phyloP scores from a whole-genome alignment of 805 yeast species.

The Saccharomycopsis sp. region DNA sequence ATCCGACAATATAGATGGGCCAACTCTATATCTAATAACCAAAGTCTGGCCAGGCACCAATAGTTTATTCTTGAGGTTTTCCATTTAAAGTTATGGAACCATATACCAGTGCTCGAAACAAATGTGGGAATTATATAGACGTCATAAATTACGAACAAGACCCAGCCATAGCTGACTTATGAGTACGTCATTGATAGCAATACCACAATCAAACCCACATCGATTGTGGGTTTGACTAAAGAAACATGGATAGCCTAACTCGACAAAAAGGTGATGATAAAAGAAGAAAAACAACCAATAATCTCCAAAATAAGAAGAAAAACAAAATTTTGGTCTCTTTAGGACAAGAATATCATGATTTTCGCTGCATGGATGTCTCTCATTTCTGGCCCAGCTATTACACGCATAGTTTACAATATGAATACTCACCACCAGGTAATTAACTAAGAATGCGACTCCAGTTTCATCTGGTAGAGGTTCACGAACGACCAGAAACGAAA shows the following conservation, averaged over 20 bases:
- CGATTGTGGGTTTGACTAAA: not conserved
- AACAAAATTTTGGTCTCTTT: constrained; percentile 3
- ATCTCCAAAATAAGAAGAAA: not conserved
- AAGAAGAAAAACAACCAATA: not conserved
- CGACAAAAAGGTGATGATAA: not conserved
- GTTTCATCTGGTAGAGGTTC: not conserved
- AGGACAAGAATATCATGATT: constrained; percentile 4
- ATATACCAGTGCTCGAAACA: not conserved
- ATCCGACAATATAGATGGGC: too few species aligned
- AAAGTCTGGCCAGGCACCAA: not conserved
- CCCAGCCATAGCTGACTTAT: not conserved
- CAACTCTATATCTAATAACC: too few species aligned
- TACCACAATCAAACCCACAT: not conserved
- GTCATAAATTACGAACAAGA: not conserved
- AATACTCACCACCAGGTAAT: not conserved
- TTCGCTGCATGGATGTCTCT: not conserved
- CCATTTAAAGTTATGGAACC: not conserved
- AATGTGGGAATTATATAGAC: not conserved
- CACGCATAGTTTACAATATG: not conserved
- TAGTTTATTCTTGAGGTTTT: not conserved
- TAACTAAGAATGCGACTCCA: not conserved
- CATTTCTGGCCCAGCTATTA: not conserved
- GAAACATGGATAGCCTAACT: not conserved
- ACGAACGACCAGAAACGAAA: too few species aligned
- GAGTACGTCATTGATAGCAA: not conserved